Base-by-base conservation (phyloP, 441 rosid genomes). In the Adansonia madagascariensis region DNA sequence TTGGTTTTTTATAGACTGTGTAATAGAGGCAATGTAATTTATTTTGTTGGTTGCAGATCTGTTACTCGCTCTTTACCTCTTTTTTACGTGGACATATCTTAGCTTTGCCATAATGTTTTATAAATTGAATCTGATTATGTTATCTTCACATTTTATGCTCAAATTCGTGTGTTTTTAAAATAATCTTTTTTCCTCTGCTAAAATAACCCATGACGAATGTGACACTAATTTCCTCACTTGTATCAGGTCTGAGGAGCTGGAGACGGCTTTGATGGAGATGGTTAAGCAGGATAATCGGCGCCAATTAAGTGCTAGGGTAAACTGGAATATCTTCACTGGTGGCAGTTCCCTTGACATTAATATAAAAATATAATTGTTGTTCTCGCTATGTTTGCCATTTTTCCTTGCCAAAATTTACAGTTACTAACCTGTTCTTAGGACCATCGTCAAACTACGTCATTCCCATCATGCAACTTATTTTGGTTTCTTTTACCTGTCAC, bases 211-310 rank as follows among this genome's bases (percentile, higher is more conserved):
- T 39, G 68, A 62, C 61, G 15, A 47, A 44, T 17, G 35, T n/a
- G 39, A 20, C 17, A 39, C 20, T 82, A 35, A 67, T 43, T 72
- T 80, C 71, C 24, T n/a, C 49, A 63, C 61, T 27, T 78, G 82
- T 73, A 60, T 75, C 80, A 95, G 99, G 84, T 96, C 99, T 81
- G 98, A 95, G 85, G 99, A 95, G 85, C 85, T 95, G 86, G 99
- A 95, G 89, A 95, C 95, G 7, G 99, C 99, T 83, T 85, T 95
- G 85, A 95, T 95, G 99, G 99, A 95, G 89, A 95, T 95, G 88
- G 98, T 95, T 85, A 92, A 91, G 86, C 97, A 89, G 79, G 99
- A 95, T 77, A 95, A 95, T 77, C 91, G 98, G 62, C 89, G 95
- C 66, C 91, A 95, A 81, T 84, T 95, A 85, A 91, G 98, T 81